phyloP scores from a whole-genome alignment of 441 rosid genomes.

The Populus hybrid region DNA sequence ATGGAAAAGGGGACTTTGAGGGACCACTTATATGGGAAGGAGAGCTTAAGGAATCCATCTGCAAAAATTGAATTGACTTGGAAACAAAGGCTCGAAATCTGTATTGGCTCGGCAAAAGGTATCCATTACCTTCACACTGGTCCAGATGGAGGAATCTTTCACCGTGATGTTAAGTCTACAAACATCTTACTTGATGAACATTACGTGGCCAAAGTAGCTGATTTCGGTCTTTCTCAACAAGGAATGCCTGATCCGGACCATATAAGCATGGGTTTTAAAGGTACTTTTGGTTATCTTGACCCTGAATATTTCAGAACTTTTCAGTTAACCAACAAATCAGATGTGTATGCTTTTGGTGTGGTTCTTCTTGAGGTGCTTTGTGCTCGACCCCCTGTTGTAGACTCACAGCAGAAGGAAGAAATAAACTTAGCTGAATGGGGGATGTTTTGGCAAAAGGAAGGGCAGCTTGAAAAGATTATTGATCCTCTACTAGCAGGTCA shows the following conservation, averaged over 20 bases:
- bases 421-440: conserved; percentile 59
- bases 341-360: background rate
- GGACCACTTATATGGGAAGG: conserved; percentile 32
- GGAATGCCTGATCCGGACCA: conserved; percentile 11
- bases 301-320: conserved; percentile 19
- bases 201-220: conserved; percentile 44
- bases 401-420: conserved; percentile 17
- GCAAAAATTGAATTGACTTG: conserved; percentile 27
- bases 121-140: conserved; percentile 49
- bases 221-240: conserved; percentile 23
- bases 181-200: conserved; percentile 45
- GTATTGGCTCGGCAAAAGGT: conserved; percentile 48
- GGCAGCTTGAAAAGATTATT: conserved; percentile 34
- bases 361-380: conserved; percentile 26
- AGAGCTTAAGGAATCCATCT: conserved; percentile 13
- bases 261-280: conserved; percentile 8
- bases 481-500: conserved; percentile 33
- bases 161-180: conserved; percentile 54
- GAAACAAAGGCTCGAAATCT: conserved; percentile 53
- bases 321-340: conserved; percentile 21
- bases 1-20: conserved; percentile 50
- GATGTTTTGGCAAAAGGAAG: conserved; percentile 30
- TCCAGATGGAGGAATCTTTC: conserved; percentile 40
- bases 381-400: conserved; percentile 40
- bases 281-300: conserved; percentile 20